phyloP scores from a whole-genome alignment of 306 rosid genomes.

The Macrotyloma uniflorum region DNA sequence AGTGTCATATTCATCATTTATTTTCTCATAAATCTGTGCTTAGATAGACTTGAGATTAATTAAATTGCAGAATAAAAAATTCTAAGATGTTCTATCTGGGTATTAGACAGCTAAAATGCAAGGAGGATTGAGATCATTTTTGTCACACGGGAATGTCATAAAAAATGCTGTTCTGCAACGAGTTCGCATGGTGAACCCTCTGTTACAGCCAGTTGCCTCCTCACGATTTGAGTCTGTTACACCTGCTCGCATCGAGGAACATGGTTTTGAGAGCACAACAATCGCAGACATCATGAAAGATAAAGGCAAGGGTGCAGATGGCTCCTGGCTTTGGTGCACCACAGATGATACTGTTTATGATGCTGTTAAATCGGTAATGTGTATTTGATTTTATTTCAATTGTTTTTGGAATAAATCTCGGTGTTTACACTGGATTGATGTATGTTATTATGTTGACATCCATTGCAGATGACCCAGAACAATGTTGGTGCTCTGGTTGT shows the following conservation, averaged over 20 bases:
- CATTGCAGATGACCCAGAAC: constrained; percentile 91
- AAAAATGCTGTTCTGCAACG: constrained; percentile 80
- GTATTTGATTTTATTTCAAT: constrained; percentile 15
- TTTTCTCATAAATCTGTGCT: constrained; percentile 12
- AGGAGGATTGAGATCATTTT: constrained; percentile 69
- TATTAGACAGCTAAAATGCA: constrained; percentile 67
- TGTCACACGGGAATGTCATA: constrained; percentile 64
- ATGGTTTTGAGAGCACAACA: constrained; percentile 97
- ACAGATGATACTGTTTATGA: constrained; percentile 89
- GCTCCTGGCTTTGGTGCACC: constrained; percentile 99
- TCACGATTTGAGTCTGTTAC: constrained; percentile 65
- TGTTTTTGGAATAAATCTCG: constrained; percentile 7
- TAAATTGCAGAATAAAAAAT: not conserved
- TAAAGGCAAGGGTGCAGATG: constrained; percentile 92
- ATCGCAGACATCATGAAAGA: constrained; percentile 73
- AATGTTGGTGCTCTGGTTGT: constrained; percentile 98
- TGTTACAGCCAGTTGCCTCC: constrained; percentile 63
- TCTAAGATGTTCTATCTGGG: constrained; percentile 33
- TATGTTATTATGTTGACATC: constrained; percentile 6
- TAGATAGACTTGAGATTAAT: not conserved
- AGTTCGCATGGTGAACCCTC: constrained; percentile 76
- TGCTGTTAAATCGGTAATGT: constrained; percentile 96
- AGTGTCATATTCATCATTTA: not conserved
- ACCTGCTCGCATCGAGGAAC: constrained; percentile 82
- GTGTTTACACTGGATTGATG: constrained; percentile 14